Percentiles rank a stretch among this genome's conserved stretches.
Conservation (phyloP, 768 basidiomycete genomes). For the Suillus spraguei region DNA sequence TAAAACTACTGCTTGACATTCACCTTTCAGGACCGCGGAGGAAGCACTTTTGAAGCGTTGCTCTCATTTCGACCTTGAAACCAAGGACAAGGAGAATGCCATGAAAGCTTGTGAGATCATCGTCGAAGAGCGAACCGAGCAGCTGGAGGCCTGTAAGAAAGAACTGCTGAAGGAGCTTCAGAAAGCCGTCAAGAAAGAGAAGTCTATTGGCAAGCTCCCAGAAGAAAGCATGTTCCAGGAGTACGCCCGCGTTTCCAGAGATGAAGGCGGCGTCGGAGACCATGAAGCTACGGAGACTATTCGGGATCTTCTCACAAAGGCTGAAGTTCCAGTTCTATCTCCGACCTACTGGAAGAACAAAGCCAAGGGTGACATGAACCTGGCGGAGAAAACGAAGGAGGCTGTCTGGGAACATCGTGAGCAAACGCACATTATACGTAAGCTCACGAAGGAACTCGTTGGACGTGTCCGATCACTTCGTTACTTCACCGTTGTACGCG, state of each 20-base stretch:
- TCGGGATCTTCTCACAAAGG: conserved; percentile 59
- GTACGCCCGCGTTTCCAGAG: conserved; percentile 67
- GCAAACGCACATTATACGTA: conserved; percentile 82
- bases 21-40: conserved; percentile 68
- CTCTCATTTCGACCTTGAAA: conserved; percentile 90
- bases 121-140: conserved; percentile 76
- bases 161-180: conserved; percentile 71
- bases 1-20: conserved; percentile 1
- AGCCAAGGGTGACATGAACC: conserved; percentile 54
- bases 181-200: conserved; percentile 69
- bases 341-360: conserved; percentile 40
- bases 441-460: conserved; percentile 84
- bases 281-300: conserved; percentile 70
- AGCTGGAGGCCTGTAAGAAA: conserved; percentile 75
- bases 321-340: conserved; percentile 45
- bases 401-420: conserved; percentile 82
- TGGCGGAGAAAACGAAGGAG: conserved; percentile 60
- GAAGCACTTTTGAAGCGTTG: conserved; percentile 95
- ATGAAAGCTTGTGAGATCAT: conserved; percentile 94
- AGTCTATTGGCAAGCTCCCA: conserved; percentile 58
- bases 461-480: conserved; percentile 89
- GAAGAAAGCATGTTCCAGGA: conserved; percentile 82
- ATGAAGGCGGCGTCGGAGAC: conserved; percentile 75
- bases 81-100: conserved; percentile 69
- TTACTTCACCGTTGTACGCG: conserved; percentile 90